Base-by-base conservation (phyloP, 495 filamentous ascomycete genomes). In the Parathielavia appendiculata region DNA sequence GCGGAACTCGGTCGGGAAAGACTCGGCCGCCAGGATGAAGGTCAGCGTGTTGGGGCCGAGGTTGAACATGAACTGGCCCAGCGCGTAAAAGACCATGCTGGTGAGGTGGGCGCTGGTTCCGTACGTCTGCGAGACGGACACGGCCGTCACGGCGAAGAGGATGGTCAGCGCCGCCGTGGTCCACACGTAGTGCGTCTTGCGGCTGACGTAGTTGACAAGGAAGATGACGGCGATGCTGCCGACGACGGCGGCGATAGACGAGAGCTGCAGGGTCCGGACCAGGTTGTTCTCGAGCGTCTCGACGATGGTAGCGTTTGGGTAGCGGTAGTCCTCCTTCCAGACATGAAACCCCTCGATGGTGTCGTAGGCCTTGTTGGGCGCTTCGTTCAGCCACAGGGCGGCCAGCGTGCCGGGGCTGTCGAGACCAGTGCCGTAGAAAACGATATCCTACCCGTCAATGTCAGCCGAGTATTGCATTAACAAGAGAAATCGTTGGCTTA, bases 11-110 rank as follows among this genome's bases (percentile, higher is more conserved):
- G 47, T 50, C n/a, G 47, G 47, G 47, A 50, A 50, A 4, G 32
- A 9, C 47, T 50, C 47, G n/a, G 47, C 47, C n/a, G 47, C 30
- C 5, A 50, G 30, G 47, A 50, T 19, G 30, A 50, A 50, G n/a
- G 47, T 50, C 4, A 50, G 47, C 32, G 47, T 50, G 47, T 50
- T 50, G n/a, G 47, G 47, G 30, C 47, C 47, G 11, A 50, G 47
- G 32, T 50, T 50, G 32, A 50, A 50, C 17, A 36, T 34, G 47
- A 36, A 50, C 14, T 50, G 47, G 32, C 23, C 19, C 4, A 50
- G 32, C 23, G 47, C 47, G 32, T 36, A 35, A 32, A 50, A 36
- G 17, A 50, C 47, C 30, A 50, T 50, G 47, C 7, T 12, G 47
- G 12, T 17, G 1, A 20, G 4, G 32, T 50, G 47, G n/a, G n/a